Evolutionary conservation across 805 yeast species (phyloP), one percentile per base, ranked within the genome.

Genomic region (Lipomyces kockii): DNA sequence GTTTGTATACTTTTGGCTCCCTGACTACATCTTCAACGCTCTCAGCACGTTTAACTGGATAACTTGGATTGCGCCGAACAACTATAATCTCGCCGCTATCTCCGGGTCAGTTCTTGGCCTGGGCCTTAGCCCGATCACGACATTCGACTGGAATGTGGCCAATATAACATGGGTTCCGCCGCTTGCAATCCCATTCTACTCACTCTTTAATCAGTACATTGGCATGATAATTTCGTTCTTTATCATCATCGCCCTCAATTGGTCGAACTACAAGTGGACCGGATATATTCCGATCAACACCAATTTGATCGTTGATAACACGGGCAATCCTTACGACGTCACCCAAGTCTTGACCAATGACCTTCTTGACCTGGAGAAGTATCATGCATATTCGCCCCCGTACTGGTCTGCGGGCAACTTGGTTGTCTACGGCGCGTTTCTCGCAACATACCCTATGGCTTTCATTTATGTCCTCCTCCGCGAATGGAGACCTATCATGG

Each of bases 131-230:
- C 92, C 92, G 17, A 75, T 88, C 56, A 27, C 65, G 12, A 85
- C 89, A n/a, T 87, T 88, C 73, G 91, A 88, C 77, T 88, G 91
- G 90, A 84, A 84, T 72, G 86, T 85, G 74, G 80, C 87, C 52
- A 83, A 87, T 9, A 80, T 80, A 49, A 1, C 27, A 3, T 37
- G 51, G 35, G 56, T 85, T 84, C 73, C 88, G 84, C 66, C 69
- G 32, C 54, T 68, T 27, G 54, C 62, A 5, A 27, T 34, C 7
- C 70, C 71, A 11, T 68, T 68, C 54, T 68, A 58, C 53, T 27
- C 71, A 80, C 84, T 27, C 77, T 81, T 65, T 79, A 83, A 51
- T 78, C 86, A 51, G 80, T 83, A 32, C 78, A 20, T 64, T 29
- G 76, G 74, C 11, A 62, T 85, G 53, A 77, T 86, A 51, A 80